These are phyloP conservation scores for Annona cherimola DNA, from an alignment of 164 flowering plant genomes.

Conservation along the genomic window DNA sequence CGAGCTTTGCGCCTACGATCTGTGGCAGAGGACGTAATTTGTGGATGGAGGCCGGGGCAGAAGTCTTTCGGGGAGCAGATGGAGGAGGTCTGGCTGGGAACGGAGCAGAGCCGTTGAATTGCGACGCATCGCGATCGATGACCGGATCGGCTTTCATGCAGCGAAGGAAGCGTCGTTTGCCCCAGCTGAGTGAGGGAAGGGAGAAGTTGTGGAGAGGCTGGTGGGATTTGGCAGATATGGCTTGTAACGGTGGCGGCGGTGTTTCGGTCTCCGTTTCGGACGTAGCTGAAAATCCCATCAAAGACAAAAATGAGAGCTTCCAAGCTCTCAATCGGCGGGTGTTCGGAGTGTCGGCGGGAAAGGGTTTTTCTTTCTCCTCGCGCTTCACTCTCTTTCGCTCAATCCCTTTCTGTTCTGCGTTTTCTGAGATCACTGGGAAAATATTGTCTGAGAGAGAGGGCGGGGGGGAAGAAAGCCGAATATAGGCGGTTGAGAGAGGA, in stretches of 20 bases:
- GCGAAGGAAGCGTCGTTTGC: constrained; percentile 42
- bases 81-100: not conserved
- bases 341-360: not conserved
- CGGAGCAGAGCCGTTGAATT: constrained; percentile 5
- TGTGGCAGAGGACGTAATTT: not conserved
- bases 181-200: constrained; percentile 60
- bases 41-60: constrained; percentile 3
- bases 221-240: constrained; percentile 44
- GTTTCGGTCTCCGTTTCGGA: not conserved
- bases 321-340: not conserved
- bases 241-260: constrained; percentile 4
- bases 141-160: constrained; percentile 33
- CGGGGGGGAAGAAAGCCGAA: not conserved
- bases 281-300: not conserved
- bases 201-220: constrained; percentile 59
- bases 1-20: not conserved
- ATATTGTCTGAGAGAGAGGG: not conserved
- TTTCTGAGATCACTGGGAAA: not conserved
- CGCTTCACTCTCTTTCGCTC: not conserved
- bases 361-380: not conserved
- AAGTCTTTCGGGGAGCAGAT: not conserved
- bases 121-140: constrained; percentile 6
- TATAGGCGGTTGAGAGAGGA: too few relatives aligned
- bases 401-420: not conserved
- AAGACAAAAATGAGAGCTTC: not conserved